Conservation (phyloP, 495 filamentous ascomycete genomes). For the Geoglossum glabrum region DNA sequence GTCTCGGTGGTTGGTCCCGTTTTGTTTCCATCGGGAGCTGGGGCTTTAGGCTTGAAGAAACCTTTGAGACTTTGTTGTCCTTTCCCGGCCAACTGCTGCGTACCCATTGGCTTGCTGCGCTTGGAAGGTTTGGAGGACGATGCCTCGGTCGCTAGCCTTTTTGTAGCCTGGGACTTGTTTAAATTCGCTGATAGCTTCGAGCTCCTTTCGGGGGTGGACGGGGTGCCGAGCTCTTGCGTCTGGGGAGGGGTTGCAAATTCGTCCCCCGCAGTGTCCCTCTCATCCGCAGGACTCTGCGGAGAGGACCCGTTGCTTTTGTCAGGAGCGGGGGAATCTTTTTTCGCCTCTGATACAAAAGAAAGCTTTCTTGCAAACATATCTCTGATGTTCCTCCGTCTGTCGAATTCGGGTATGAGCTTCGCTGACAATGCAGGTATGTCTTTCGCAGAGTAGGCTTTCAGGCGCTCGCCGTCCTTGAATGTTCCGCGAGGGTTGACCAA, state of each 20-base stretch:
- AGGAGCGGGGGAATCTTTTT: background rate
- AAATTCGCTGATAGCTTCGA: background rate
- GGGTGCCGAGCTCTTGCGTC: background rate
- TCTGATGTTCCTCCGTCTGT: slow-evolving; percentile 63
- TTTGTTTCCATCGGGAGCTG: background rate
- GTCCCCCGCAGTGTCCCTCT: background rate
- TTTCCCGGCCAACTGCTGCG: slow-evolving; percentile 14
- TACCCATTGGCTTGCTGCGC: slow-evolving; percentile 24
- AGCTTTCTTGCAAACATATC: slow-evolving; percentile 70
- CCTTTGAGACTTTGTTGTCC: slow-evolving; percentile 62
- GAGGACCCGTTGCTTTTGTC: background rate
- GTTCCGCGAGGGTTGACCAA: slow-evolving; percentile 62
- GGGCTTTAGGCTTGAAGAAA: slow-evolving; percentile 52
- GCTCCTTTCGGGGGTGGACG: background rate
- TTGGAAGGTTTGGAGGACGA: slow-evolving; percentile 18
- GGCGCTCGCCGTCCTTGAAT: slow-evolving; percentile 49
- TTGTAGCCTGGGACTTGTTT: background rate
- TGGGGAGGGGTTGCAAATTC: background rate
- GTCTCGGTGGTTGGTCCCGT: background rate
- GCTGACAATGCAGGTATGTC: slow-evolving; percentile 56
- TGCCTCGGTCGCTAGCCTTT: slow-evolving; percentile 7
- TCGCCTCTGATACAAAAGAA: slow-evolving; percentile 9
- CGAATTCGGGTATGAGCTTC: slow-evolving; percentile 72
- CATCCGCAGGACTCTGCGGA: background rate
- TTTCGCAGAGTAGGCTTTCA: slow-evolving; percentile 42